Percentiles rank a stretch among this genome's conserved stretches.
Conservation (phyloP, 495 filamentous ascomycete species). For the Hyaloscypha variabilis region DNA sequence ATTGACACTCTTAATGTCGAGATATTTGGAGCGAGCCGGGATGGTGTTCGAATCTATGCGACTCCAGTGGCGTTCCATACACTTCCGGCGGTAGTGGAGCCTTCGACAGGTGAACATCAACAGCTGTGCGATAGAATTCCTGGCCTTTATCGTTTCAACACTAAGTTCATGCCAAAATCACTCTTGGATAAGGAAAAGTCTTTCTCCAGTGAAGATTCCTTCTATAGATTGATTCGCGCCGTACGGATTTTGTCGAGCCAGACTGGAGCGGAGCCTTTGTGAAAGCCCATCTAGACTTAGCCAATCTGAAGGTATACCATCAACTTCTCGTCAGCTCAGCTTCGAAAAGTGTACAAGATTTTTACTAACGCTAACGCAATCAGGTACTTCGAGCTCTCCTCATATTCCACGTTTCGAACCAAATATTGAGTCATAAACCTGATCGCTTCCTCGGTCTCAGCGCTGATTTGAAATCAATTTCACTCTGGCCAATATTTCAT, state of each 20-base stretch:
- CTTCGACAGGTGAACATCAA: slow-evolving; percentile 4
- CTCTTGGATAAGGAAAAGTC: slow-evolving; percentile 12
- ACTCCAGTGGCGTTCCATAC: neutral
- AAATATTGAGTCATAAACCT: too few species aligned
- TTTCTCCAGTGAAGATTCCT: neutral
- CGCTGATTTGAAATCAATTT: too few species aligned
- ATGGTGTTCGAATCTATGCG: neutral
- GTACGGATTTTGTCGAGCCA: slow-evolving; percentile 7
- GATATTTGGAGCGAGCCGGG: neutral
- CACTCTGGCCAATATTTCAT: neutral
- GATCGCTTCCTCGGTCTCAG: too few species aligned
- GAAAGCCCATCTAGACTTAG: too few species aligned
- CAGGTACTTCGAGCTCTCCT: too few species aligned
- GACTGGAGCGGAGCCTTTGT: too few species aligned
- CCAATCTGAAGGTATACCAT: too few species aligned
- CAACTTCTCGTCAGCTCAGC: too few species aligned
- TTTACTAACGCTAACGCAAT: too few species aligned
- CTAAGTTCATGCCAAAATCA: slow-evolving; percentile 16
- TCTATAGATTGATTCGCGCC: slow-evolving; percentile 16
- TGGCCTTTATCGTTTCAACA: slow-evolving; percentile 17
- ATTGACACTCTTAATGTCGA: too few species aligned
- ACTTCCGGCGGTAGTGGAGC: slow-evolving; percentile 21
- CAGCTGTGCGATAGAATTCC: slow-evolving; percentile 18
- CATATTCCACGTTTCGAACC: too few species aligned
- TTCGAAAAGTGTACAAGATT: too few species aligned